These are phyloP conservation scores for Colletotrichum destructivum DNA, from an alignment of 2,329 filamentous ascomycete genomes.

Conservation along the genomic window DNA sequence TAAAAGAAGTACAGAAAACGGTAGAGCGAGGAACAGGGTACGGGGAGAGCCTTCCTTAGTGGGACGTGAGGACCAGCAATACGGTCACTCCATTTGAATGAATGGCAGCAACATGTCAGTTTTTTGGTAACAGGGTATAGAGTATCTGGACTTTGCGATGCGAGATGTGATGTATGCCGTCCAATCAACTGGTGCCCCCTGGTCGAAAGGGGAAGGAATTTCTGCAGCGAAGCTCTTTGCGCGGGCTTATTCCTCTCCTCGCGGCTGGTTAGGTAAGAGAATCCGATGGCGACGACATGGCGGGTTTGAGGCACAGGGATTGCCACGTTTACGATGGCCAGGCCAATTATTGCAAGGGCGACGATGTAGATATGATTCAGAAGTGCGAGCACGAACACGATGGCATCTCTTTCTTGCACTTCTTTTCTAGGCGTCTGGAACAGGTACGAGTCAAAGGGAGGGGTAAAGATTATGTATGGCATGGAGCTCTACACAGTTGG, in stretches of 20 bases:
- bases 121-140: constrained; percentile 19
- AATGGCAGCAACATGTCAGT: constrained; percentile 37
- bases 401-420: not conserved
- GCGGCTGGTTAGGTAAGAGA: not conserved
- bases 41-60: constrained; percentile 36
- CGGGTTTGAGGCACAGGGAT: not conserved
- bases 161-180: not conserved
- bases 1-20: constrained; percentile 29
- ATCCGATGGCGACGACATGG: not conserved
- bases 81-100: constrained; percentile 35
- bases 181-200: constrained; percentile 18
- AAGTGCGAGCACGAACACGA: not conserved
- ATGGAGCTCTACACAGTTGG: not conserved
- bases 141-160: not conserved
- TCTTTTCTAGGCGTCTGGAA: not conserved
- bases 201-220: constrained; percentile 32
- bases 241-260: not conserved
- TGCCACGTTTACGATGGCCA: not conserved
- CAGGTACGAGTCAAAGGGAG: not conserved
- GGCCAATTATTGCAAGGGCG: too few species aligned
- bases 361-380: not conserved
- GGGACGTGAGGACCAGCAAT: constrained; percentile 36
- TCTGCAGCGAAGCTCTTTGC: not conserved
- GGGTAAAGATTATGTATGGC: not conserved
- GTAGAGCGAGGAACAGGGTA: constrained; percentile 16